Evolutionary conservation across 768 basidiomycete genomes (phyloP).

Genomic region (Cystofilobasidium capitatum): DNA sequence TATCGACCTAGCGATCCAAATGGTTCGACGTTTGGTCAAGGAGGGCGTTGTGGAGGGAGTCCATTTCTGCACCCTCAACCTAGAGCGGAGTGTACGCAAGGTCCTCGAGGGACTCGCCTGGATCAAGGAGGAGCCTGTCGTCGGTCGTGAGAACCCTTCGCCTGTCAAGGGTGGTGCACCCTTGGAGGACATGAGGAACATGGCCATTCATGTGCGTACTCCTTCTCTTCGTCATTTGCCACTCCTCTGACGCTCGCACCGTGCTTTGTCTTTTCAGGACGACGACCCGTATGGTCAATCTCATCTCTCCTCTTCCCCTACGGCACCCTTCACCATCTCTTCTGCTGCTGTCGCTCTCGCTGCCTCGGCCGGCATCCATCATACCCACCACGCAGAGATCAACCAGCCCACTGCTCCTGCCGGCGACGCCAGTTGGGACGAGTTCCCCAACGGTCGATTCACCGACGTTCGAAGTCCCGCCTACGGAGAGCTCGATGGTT

Average conservation of each 20-base stretch:
- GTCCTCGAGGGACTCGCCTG: slow-evolving; percentile 72
- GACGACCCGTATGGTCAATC: neutral
- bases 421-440: slow-evolving; percentile 35
- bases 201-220: slow-evolving; percentile 33
- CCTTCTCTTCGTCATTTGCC: slow-evolving; percentile 18
- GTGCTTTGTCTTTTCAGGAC: slow-evolving; percentile 43
- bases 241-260: slow-evolving; percentile 20
- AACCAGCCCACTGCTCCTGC: slow-evolving; percentile 34
- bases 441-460: slow-evolving; percentile 42
- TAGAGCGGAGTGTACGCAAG: slow-evolving; percentile 86
- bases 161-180: slow-evolving; percentile 8
- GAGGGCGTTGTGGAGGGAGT: slow-evolving; percentile 60
- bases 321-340: slow-evolving; percentile 1
- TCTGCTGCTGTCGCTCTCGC: slow-evolving; percentile 15
- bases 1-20: slow-evolving; percentile 69
- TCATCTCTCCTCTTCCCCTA: neutral
- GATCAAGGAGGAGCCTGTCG: slow-evolving; percentile 38
- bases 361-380: slow-evolving; percentile 24
- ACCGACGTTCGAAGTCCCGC: slow-evolving; percentile 41
- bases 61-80: slow-evolving; percentile 92
- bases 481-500: slow-evolving; percentile 42
- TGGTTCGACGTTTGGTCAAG: slow-evolving; percentile 47
- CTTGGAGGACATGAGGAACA: slow-evolving; percentile 27
- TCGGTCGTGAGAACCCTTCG: slow-evolving; percentile 26
- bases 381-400: slow-evolving; percentile 45